Base-by-base conservation (phyloP, 2,329 filamentous ascomycete species). In the Calycina marina region DNA sequence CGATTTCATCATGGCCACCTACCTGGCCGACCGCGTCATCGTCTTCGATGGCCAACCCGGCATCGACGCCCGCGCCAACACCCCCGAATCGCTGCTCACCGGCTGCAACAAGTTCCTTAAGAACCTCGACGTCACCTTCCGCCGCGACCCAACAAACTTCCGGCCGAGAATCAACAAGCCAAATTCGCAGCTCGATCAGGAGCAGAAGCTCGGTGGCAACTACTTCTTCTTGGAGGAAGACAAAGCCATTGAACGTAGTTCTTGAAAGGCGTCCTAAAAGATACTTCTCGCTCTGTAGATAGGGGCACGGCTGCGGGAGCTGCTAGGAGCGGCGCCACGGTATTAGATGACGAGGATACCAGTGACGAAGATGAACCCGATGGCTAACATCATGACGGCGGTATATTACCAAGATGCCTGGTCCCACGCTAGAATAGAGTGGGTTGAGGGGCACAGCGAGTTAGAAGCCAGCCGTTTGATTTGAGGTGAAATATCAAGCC, bases 91-190 rank as follows among this genome's bases (percentile, higher is more conserved):
- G 26, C 70, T 98, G 33, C 71, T 96, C 48, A 93, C 84, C 25
- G 51, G 90, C 38, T 98, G 90, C 72, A 98, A 98, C 68, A 72
- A 68, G 39, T 98, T 98, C 71, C 61, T 98, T 57, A 83, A 93
- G 72, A 94, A 85, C 60, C 66, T 98, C 41, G 84, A 98, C 50
- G 90, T 98, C 49, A 96, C 90, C 30, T 98, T 98, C 80, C 83
- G 90, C 52, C 85, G 92, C 56, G 90, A 98, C 54, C 90, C 92
- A 41, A 85, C 78, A 62, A 93, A 90, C 52, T 98, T 73, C 71
- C 78, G 90, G 40, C 90, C 92, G 41, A 84, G 92, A 62, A 98
- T 98, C 68, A 98, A 98, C 73, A 98, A 98, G 72, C 64, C 74
- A 53, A 77, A 86, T 59, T 90, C 81, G 54, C 90, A 98, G 65